Percentiles rank a stretch among this genome's conserved stretches.
Conservation (phyloP, 257 asterid species). For the Nicotiana otophora region DNA sequence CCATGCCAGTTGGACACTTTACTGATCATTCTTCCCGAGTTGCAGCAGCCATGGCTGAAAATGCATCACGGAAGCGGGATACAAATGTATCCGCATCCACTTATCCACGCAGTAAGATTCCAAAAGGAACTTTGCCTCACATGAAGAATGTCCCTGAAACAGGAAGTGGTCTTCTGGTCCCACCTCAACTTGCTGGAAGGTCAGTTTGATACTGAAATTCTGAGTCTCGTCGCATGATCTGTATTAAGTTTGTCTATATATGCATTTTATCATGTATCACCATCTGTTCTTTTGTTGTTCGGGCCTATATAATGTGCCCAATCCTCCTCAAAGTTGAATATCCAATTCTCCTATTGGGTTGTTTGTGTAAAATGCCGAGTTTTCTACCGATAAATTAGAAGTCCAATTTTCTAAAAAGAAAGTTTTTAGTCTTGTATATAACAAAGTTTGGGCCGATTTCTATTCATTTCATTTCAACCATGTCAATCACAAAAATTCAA, state of each 20-base stretch:
- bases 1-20: constrained; percentile 26
- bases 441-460: not conserved
- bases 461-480: not conserved
- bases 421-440: not conserved
- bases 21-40: constrained; percentile 71
- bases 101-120: constrained; percentile 61
- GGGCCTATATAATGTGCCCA: not conserved
- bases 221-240: not conserved
- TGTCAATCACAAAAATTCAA: not conserved
- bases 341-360: too few relatives aligned
- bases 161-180: constrained; percentile 50
- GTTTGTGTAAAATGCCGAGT: too few relatives aligned
- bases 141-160: constrained; percentile 62
- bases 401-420: not conserved
- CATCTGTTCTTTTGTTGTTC: not conserved
- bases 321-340: not conserved
- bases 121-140: constrained; percentile 58
- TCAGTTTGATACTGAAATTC: constrained; percentile 15
- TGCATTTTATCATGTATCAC: not conserved
- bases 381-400: too few relatives aligned
- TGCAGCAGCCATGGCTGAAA: constrained; percentile 82
- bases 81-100: constrained; percentile 31
- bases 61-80: constrained; percentile 65
- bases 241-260: not conserved
- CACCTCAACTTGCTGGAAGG: constrained; percentile 93